Conservation (phyloP, 495 filamentous ascomycete genomes). For the Antarctomyces pellizariae region DNA sequence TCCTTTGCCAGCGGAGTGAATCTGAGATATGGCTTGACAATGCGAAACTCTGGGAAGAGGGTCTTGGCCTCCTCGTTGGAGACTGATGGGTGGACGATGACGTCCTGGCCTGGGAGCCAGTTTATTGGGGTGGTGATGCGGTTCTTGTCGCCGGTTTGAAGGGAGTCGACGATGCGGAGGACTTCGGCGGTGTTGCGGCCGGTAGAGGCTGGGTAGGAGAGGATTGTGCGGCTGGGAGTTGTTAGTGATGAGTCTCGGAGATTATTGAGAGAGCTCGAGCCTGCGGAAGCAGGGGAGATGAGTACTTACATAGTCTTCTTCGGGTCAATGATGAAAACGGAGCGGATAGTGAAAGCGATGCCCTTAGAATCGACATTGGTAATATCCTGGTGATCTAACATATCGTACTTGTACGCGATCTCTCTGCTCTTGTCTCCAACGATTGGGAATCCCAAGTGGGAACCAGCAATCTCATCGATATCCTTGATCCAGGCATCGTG, state of each 20-base stretch:
- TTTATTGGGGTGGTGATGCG: conserved; percentile 83
- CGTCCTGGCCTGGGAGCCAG: conserved; percentile 78
- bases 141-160: conserved; percentile 95
- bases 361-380: conserved; percentile 89
- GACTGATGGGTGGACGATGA: conserved; percentile 81
- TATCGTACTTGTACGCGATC: conserved; percentile 81
- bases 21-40: conserved; percentile 81
- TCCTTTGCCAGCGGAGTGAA: conserved; percentile 43
- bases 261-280: no score
- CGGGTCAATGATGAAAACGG: conserved; percentile 96
- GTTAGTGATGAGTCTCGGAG: no score
- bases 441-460: conserved; percentile 75
- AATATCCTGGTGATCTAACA: conserved; percentile 59
- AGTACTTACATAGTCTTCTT: no score
- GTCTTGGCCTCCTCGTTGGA: conserved; percentile 71
- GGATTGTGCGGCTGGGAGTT: conserved; percentile 84
- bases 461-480: conserved; percentile 76
- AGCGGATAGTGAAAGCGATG: conserved; percentile 95
- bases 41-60: conserved; percentile 74
- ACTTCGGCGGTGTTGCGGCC: conserved; percentile 94
- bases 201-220: conserved; percentile 91
- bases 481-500: conserved; percentile 76
- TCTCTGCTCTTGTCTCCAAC: conserved; percentile 92
- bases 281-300: no score
- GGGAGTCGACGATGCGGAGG: conserved; percentile 81